phyloP scores from a whole-genome alignment of 2,329 filamentous ascomycete genomes.

The Graphium sp. region DNA sequence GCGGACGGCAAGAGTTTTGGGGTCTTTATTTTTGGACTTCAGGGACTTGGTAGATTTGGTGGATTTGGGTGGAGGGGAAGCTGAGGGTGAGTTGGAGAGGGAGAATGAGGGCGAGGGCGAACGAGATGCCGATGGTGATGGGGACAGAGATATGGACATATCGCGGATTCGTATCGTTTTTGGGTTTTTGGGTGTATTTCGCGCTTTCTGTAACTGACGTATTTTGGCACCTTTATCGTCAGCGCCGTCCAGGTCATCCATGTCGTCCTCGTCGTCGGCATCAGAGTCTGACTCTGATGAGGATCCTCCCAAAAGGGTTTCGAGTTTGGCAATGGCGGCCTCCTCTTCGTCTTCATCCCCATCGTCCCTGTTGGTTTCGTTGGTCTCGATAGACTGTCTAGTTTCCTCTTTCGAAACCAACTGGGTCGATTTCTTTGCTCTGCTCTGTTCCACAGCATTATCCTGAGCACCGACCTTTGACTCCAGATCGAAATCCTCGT shows the following conservation, averaged over 20 bases:
- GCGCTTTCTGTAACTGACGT: too few relatives aligned
- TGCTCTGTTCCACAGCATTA: constrained; percentile 13
- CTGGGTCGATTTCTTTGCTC: constrained; percentile 11
- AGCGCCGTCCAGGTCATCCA: constrained; percentile 7
- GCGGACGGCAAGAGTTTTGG: too few relatives aligned
- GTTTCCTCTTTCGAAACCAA: constrained; percentile 7
- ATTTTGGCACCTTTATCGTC: not conserved
- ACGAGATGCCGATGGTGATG: constrained; percentile 2
- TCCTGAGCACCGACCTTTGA: constrained; percentile 14
- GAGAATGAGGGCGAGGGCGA: not conserved
- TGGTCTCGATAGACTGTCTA: constrained; percentile 6
- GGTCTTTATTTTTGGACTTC: too few relatives aligned
- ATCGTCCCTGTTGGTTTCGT: constrained; percentile 9
- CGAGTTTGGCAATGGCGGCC: constrained; percentile 23
- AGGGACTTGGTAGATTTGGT: constrained; percentile 4
- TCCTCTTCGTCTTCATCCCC: constrained; percentile 12
- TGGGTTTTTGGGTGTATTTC: too few relatives aligned
- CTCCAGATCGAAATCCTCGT: constrained; percentile 11
- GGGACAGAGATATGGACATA: constrained; percentile 11
- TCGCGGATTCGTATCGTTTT: constrained; percentile 14
- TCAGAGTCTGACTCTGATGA: constrained; percentile 18
- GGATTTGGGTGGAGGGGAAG: not conserved
- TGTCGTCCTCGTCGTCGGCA: constrained; percentile 16
- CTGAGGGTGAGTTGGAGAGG: constrained; percentile 5
- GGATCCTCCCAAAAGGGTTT: constrained; percentile 25